A percentile compares a stretch with the other conserved stretches of the same genome.
Conservation (phyloP, 257 asterid genomes). For the Catharanthus roseus region DNA sequence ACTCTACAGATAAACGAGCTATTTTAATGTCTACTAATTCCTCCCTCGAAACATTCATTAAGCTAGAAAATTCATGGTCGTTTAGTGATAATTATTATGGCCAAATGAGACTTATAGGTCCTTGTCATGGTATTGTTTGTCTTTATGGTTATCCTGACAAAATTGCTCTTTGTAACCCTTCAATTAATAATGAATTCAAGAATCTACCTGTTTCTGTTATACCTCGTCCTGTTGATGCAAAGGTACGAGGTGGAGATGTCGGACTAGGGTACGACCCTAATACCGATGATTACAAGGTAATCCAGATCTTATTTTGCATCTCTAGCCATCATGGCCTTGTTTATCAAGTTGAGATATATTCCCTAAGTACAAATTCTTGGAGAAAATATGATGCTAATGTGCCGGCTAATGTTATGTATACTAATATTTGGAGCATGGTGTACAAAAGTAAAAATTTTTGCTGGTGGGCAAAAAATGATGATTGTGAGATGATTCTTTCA, state of each 20-base stretch:
- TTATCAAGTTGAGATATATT: slow-evolving; percentile 48
- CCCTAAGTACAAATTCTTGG: slow-evolving; percentile 35
- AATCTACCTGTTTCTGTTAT: slow-evolving; percentile 27
- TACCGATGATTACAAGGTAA: slow-evolving; percentile 37
- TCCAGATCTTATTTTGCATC: slow-evolving; percentile 42
- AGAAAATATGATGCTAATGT: slow-evolving; percentile 24
- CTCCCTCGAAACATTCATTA: slow-evolving; percentile 14
- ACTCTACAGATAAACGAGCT: slow-evolving; percentile 33
- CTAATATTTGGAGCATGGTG: slow-evolving; percentile 53
- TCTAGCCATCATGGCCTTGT: slow-evolving; percentile 13
- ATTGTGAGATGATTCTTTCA: slow-evolving; percentile 42
- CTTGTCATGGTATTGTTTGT: slow-evolving; percentile 49
- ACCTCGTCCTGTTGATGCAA: slow-evolving; percentile 25
- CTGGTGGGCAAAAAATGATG: slow-evolving; percentile 60
- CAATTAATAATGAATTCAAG: slow-evolving; percentile 35
- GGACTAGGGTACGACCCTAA: slow-evolving; percentile 43
- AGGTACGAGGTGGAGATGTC: slow-evolving; percentile 45
- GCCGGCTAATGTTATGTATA: slow-evolving; percentile 44
- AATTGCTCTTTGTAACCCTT: slow-evolving; percentile 54
- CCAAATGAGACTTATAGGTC: slow-evolving; percentile 47
- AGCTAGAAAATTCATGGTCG: slow-evolving; percentile 30
- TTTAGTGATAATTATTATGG: slow-evolving; percentile 40
- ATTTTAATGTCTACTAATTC: slow-evolving; percentile 28
- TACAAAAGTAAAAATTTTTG: slow-evolving; percentile 41
- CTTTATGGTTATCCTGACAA: slow-evolving; percentile 48